phyloP scores from a whole-genome alignment of 1,139 yeast species.

The Yamadazyma trypodendri region DNA sequence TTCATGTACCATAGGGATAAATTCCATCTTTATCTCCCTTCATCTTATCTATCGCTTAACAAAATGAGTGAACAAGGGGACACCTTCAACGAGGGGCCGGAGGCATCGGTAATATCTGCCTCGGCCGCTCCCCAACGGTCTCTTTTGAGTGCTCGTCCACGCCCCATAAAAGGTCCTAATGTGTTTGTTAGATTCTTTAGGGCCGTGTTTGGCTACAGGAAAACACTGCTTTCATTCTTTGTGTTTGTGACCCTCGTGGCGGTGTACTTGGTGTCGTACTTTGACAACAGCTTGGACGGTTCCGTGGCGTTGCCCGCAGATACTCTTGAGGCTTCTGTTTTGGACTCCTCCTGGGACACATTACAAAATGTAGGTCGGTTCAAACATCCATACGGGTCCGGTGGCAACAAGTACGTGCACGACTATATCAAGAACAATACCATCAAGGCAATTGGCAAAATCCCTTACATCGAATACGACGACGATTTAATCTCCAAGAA shows the following conservation, averaged over 20 bases:
- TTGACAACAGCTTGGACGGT: conserved; percentile 36
- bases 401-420: conserved; percentile 73
- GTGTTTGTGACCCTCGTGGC: conserved; percentile 41
- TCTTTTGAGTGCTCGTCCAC: conserved; percentile 1
- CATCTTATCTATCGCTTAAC: not conserved
- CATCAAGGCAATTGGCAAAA: conserved; percentile 21
- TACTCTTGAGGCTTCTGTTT: conserved; percentile 36
- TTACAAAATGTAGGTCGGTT: conserved; percentile 63
- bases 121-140: conserved; percentile 5
- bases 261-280: conserved; percentile 27
- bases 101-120: conserved; percentile 5
- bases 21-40: not conserved
- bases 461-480: conserved; percentile 46
- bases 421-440: conserved; percentile 57
- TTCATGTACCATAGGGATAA: not conserved
- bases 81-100: conserved; percentile 3
- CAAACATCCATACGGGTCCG: conserved; percentile 78
- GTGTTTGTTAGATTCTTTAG: conserved; percentile 14
- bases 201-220: conserved; percentile 55
- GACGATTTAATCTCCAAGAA: conserved; percentile 46
- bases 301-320: conserved; percentile 41
- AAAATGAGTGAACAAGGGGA: conserved; percentile 7
- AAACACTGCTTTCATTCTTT: conserved; percentile 55
- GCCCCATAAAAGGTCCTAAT: conserved; percentile 11
- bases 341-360: conserved; percentile 61